Evolutionary conservation across 768 basidiomycete genomes (phyloP).

Genomic region (Collybia sp.): DNA sequence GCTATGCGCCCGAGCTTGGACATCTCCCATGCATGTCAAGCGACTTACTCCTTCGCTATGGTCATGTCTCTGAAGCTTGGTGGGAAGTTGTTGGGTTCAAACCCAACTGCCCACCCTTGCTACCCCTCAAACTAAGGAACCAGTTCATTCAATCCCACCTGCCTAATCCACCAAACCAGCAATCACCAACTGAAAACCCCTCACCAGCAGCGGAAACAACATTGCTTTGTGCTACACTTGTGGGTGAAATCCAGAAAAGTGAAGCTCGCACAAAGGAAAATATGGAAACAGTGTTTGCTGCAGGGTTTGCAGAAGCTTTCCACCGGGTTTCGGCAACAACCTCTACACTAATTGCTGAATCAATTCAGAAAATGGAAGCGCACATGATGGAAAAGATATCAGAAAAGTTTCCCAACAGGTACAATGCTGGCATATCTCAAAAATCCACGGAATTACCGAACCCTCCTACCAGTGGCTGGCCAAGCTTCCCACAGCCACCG

Average conservation of each 20-base stretch:
- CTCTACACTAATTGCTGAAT: no score
- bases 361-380: not conserved
- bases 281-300: not conserved
- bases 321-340: no score
- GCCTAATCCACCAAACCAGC: not conserved
- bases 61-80: constrained; percentile 14
- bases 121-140: constrained; percentile 5
- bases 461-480: no score
- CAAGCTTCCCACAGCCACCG: no score
- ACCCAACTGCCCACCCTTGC: constrained; percentile 7
- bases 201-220: not conserved
- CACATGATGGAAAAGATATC: not conserved
- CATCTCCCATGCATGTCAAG: constrained; percentile 9
- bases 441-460: no score
- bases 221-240: not conserved
- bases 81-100: constrained; percentile 10
- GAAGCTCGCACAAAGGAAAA: not conserved
- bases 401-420: no score
- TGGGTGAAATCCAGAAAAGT: not conserved
- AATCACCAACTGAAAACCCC: not conserved
- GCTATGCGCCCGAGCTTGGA: constrained; percentile 12
- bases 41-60: constrained; percentile 13
- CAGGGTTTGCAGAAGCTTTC: not conserved
- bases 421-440: no score
- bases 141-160: not conserved